These are phyloP conservation scores for Cutaneotrichosporon mucoides DNA, from an alignment of 1,284 basidiomycete genomes.

Conservation along the genomic window DNA sequence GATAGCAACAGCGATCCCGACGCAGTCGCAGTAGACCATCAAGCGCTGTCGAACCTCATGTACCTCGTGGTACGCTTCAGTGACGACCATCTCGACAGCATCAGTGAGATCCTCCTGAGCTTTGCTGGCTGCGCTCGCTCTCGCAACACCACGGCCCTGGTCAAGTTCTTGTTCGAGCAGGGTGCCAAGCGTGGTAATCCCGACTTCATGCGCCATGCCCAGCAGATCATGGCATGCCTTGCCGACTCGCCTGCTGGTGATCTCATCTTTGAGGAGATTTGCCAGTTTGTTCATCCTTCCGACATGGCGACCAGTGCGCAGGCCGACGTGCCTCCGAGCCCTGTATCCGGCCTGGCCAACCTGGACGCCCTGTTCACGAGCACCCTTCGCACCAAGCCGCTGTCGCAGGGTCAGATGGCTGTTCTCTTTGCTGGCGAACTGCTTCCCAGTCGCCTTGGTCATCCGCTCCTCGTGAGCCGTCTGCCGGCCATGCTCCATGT, in stretches of 20 bases:
- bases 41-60: slow-evolving; percentile 76
- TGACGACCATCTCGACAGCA: slow-evolving; percentile 72
- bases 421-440: slow-evolving; percentile 79
- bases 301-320: slow-evolving; percentile 70
- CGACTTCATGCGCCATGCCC: slow-evolving; percentile 72
- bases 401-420: slow-evolving; percentile 78
- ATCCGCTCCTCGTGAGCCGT: slow-evolving; percentile 57
- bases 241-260: slow-evolving; percentile 74
- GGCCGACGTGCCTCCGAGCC: slow-evolving; percentile 67
- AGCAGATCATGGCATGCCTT: slow-evolving; percentile 77
- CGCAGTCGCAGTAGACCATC: slow-evolving; percentile 54
- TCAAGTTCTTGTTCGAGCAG: slow-evolving; percentile 82
- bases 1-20: slow-evolving; percentile 32
- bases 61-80: slow-evolving; percentile 73
- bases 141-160: slow-evolving; percentile 69
- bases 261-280: slow-evolving; percentile 75
- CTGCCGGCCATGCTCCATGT: slow-evolving; percentile 75
- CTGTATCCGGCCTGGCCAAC: slow-evolving; percentile 47
- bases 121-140: slow-evolving; percentile 46
- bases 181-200: slow-evolving; percentile 75
- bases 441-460: slow-evolving; percentile 72
- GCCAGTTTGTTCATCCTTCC: slow-evolving; percentile 75
- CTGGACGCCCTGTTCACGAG: slow-evolving; percentile 44
- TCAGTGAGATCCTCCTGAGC: slow-evolving; percentile 74
- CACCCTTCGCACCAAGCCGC: slow-evolving; percentile 42